Evolutionary conservation across 208 protist genomes (phyloP).

Genomic region (Wallacemonas sp.): DNA sequence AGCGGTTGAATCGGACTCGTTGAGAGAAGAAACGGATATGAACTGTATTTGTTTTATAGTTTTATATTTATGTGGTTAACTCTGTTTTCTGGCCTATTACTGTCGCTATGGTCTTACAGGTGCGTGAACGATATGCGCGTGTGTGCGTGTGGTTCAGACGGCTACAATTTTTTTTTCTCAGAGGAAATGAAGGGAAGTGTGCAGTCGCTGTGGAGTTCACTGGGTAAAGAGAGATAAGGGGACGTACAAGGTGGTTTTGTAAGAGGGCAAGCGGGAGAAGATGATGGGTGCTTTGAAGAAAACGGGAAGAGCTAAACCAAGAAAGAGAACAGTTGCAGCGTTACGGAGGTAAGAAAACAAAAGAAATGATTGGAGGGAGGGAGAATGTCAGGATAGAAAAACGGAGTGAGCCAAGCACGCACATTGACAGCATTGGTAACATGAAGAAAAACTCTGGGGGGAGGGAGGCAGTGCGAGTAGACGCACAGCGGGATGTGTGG

Average conservation of each 20-base stretch:
- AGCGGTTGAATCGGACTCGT: too few species aligned
- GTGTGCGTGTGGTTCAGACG: background rate
- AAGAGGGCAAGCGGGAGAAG: background rate
- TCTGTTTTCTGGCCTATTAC: background rate
- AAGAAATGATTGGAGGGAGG: too few species aligned
- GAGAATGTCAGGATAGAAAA: too few species aligned
- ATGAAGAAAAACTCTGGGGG: too few species aligned
- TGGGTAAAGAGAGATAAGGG: too few species aligned
- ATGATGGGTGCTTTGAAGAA: slow-evolving; percentile 13
- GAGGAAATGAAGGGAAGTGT: slow-evolving; percentile 1
- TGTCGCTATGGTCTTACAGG: background rate
- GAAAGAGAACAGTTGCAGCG: background rate
- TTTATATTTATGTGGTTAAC: too few species aligned
- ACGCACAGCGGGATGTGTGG: too few species aligned
- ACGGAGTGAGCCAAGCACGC: background rate
- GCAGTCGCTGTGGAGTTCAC: too few species aligned
- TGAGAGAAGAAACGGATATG: too few species aligned
- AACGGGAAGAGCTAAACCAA: slow-evolving; percentile 1
- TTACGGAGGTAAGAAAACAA: background rate
- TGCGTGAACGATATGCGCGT: background rate
- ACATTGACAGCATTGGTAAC: too few species aligned
- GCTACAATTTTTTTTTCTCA: background rate
- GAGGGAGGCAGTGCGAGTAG: too few species aligned
- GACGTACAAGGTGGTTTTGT: background rate
- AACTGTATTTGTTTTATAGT: too few species aligned